Percentiles rank a stretch among this genome's conserved stretches.
These are phyloP conservation scores for Panicum virgatum DNA, from an alignment of 202 grass and related monocot species.

Conservation along the genomic window DNA sequence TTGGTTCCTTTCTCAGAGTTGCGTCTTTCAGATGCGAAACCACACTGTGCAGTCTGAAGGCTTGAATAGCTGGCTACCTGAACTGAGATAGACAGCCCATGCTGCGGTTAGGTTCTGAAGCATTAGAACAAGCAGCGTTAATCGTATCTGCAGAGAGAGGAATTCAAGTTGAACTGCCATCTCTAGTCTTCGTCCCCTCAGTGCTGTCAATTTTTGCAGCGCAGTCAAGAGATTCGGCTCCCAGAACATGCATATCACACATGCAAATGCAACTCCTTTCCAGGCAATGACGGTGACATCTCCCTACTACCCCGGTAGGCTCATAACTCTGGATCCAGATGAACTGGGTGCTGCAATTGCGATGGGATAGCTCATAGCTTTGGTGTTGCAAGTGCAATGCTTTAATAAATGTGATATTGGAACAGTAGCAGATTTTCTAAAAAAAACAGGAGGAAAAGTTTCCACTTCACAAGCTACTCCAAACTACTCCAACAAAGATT, in stretches of 20 bases:
- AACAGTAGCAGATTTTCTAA: not conserved
- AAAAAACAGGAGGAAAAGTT: not conserved
- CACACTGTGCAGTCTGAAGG: not conserved
- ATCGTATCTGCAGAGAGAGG: not conserved
- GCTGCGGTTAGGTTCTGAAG: conserved; percentile 13
- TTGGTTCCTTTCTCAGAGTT: not conserved
- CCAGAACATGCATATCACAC: not conserved
- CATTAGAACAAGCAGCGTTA: not conserved
- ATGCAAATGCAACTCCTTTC: not conserved
- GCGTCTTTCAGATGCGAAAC: not conserved
- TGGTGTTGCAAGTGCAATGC: conserved; percentile 11
- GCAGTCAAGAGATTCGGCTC: not conserved
- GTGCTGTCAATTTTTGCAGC: not conserved
- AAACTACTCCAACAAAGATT: not conserved
- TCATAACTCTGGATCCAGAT: conserved; percentile 8
- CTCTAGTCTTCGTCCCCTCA: not conserved
- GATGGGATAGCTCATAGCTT: not conserved
- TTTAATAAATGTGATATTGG: not conserved
- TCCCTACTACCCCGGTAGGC: not conserved
- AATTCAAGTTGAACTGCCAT: not conserved
- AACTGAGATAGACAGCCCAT: not conserved
- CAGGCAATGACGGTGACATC: conserved; percentile 5
- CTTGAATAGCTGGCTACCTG: not conserved
- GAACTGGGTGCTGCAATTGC: conserved; percentile 18
- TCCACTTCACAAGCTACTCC: not conserved